A percentile compares a stretch with the other conserved stretches of the same genome.
Conservation (phyloP, 2,329 filamentous ascomycete genomes). For the Monosporascus sp. region DNA sequence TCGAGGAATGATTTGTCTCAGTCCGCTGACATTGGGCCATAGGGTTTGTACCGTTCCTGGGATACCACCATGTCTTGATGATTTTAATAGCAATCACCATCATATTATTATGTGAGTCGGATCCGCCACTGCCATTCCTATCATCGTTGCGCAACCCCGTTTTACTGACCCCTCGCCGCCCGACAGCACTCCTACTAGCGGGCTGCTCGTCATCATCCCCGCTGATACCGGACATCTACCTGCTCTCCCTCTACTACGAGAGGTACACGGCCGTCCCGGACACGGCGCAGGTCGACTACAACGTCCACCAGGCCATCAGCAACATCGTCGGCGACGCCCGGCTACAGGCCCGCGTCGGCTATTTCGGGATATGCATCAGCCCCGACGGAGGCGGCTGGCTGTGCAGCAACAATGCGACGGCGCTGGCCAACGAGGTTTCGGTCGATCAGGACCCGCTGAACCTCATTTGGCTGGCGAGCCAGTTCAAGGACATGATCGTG, state of each 20-base stretch:
- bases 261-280: conserved; percentile 76
- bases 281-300: conserved; percentile 86
- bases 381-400: conserved; percentile 86
- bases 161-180: too few species aligned
- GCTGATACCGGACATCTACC: conserved; percentile 90
- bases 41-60: conserved; percentile 66
- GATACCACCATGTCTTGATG: conserved; percentile 89
- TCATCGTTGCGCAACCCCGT: not conserved
- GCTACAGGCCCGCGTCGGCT: conserved; percentile 88
- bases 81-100: conserved; percentile 91
- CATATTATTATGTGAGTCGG: conserved; percentile 83
- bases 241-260: conserved; percentile 96
- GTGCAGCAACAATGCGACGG: conserved; percentile 95
- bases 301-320: conserved; percentile 75
- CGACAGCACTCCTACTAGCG: conserved; percentile 77
- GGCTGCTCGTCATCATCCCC: conserved; percentile 97
- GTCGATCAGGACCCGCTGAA: conserved; percentile 95
- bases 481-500: conserved; percentile 98
- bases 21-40: not conserved
- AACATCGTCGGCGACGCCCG: conserved; percentile 84
- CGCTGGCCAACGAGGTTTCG: conserved; percentile 80
- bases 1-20: not conserved
- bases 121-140: conserved; percentile 1
- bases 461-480: conserved; percentile 91
- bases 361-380: conserved; percentile 96